Conservation (phyloP, 371 early-diverging fungal species). For the Syncephalastrum racemosum region DNA sequence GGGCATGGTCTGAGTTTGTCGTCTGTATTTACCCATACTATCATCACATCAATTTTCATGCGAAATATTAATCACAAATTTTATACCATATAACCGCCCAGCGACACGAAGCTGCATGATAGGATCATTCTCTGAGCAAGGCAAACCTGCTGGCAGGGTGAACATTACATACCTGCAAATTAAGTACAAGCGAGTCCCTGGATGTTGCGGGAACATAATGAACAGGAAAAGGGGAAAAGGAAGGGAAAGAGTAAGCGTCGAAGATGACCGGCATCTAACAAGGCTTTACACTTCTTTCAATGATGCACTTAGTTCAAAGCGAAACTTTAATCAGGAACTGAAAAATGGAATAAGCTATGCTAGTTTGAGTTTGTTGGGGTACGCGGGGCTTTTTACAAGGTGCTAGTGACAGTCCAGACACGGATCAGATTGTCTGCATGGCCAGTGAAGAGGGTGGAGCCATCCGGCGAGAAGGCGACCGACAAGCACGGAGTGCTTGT, state of each 20-base stretch:
- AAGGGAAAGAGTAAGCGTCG: neutral
- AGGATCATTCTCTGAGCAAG: neutral
- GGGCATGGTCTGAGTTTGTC: neutral
- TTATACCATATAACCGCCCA: neutral
- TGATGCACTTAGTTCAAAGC: neutral
- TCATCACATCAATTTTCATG: neutral
- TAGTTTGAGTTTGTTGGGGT: too few species aligned
- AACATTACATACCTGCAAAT: constrained; percentile 10
- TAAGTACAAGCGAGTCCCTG: constrained; percentile 10
- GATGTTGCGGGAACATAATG: neutral
- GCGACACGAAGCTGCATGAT: too few species aligned
- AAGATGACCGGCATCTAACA: neutral
- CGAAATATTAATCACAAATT: neutral
- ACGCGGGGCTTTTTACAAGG: constrained; percentile 32
- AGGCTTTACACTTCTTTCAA: neutral
- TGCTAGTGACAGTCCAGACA: constrained; percentile 88
- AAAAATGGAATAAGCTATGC: neutral
- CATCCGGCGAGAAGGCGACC: constrained; percentile 97
- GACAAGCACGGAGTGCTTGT: constrained; percentile 85
- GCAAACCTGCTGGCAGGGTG: neutral
- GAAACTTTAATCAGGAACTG: neutral
- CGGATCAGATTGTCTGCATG: constrained; percentile 95
- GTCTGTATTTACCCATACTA: too few species aligned
- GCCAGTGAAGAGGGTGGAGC: constrained; percentile 96
- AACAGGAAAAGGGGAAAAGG: neutral